Evolutionary conservation across 2,329 filamentous ascomycete genomes (phyloP).

Genomic region (Nigrospora sphaerica): DNA sequence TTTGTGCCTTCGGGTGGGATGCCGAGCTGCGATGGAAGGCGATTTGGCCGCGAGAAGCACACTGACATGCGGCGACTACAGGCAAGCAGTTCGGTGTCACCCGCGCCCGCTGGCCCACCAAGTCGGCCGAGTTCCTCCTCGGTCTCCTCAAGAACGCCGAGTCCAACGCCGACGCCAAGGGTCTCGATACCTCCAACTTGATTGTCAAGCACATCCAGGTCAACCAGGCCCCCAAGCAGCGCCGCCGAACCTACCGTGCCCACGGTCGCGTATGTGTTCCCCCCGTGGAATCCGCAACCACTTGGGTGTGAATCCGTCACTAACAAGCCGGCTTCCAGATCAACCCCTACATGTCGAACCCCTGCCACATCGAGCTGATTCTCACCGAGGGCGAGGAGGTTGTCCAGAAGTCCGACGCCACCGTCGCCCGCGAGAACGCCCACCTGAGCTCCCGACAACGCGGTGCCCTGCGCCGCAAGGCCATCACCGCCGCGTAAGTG

Average conservation of each 20-base stretch:
- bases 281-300: not conserved
- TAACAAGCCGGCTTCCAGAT: slow-evolving; percentile 51
- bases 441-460: slow-evolving; percentile 90
- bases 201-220: slow-evolving; percentile 99
- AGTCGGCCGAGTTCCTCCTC: slow-evolving; percentile 97
- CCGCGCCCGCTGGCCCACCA: slow-evolving; percentile 97
- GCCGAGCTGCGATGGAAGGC: not conserved
- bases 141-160: slow-evolving; percentile 96
- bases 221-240: slow-evolving; percentile 99
- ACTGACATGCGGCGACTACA: slow-evolving; percentile 27
- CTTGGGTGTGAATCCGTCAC: not conserved
- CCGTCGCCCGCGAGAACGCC: slow-evolving; percentile 51
- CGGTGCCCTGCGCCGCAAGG: slow-evolving; percentile 59
- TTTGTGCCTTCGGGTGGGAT: not conserved
- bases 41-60: not conserved
- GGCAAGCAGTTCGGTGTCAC: slow-evolving; percentile 99
- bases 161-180: slow-evolving; percentile 95
- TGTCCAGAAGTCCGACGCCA: slow-evolving; percentile 78
- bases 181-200: slow-evolving; percentile 93
- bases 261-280: slow-evolving; percentile 88
- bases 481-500: slow-evolving; percentile 57
- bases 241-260: slow-evolving; percentile 98
- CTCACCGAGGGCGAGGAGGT: slow-evolving; percentile 95
- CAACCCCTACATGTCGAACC: slow-evolving; percentile 99
- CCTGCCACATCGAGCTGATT: slow-evolving; percentile 99